Evolutionary conservation across 1,139 yeast genomes (phyloP).

Genomic region (Magnusiomyces magnusii): DNA sequence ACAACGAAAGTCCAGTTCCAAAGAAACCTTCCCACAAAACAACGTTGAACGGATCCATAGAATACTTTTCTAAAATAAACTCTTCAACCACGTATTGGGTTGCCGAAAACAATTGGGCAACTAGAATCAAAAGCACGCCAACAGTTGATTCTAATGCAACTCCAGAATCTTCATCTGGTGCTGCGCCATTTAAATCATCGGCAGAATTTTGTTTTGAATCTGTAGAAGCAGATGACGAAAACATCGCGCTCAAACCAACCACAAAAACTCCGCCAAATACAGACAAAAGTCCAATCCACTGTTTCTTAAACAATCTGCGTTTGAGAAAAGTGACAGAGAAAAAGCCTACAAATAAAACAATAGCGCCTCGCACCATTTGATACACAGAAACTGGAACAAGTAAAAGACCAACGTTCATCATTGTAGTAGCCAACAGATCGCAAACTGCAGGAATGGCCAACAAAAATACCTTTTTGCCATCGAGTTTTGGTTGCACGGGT

Average conservation of each 20-base stretch:
- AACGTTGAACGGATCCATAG: slow-evolving; percentile 54
- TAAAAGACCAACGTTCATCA: slow-evolving; percentile 67
- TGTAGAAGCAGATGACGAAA: background rate
- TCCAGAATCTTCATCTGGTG: slow-evolving; percentile 19
- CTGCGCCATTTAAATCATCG: slow-evolving; percentile 20
- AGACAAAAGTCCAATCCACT: slow-evolving; percentile 57
- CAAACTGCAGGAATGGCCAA: slow-evolving; percentile 60
- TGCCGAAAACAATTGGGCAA: slow-evolving; percentile 64
- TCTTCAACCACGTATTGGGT: slow-evolving; percentile 76
- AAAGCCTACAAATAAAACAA: slow-evolving; percentile 69
- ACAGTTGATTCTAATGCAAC: slow-evolving; percentile 31
- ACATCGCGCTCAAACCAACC: slow-evolving; percentile 61
- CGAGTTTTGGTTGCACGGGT: slow-evolving; percentile 14
- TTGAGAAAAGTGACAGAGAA: slow-evolving; percentile 59
- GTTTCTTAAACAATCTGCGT: slow-evolving; percentile 48
- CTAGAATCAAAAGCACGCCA: slow-evolving; percentile 52
- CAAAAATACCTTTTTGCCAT: slow-evolving; percentile 29
- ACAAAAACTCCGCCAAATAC: slow-evolving; percentile 63
- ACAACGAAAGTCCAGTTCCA: slow-evolving; percentile 46
- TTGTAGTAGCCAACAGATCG: slow-evolving; percentile 66
- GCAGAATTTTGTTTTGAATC: background rate
- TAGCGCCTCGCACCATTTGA: slow-evolving; percentile 78
- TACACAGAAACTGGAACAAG: slow-evolving; percentile 76
- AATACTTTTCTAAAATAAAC: slow-evolving; percentile 47
- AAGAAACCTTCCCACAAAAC: slow-evolving; percentile 73